These are phyloP conservation scores for Fraxinus xanthoxyloides DNA, from an alignment of 305 asterid genomes.

Conservation along the genomic window DNA sequence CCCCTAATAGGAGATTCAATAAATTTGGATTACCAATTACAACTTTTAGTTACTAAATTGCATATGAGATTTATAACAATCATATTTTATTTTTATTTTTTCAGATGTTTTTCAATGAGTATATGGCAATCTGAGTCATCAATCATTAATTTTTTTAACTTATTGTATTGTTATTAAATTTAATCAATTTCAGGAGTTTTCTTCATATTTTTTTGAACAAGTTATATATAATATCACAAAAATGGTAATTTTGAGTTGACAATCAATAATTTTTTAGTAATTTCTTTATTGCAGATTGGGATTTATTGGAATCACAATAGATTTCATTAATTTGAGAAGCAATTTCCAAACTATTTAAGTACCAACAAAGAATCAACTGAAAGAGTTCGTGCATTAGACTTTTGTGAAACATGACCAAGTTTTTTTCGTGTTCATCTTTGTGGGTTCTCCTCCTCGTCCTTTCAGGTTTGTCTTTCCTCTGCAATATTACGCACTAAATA, in stretches of 20 bases:
- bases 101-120: not conserved
- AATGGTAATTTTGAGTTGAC: not conserved
- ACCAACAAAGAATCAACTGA: not conserved
- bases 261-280: not conserved
- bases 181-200: not conserved
- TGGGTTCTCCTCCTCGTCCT: not conserved
- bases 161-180: not conserved
- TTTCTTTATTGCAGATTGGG: not conserved
- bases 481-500: not conserved
- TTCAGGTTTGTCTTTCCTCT: not conserved
- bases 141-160: not conserved
- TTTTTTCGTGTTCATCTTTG: not conserved
- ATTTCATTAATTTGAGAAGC: not conserved
- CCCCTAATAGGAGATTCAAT: not conserved
- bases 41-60: not conserved
- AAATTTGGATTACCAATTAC: not conserved
- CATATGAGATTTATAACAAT: not conserved
- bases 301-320: not conserved
- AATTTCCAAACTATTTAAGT: not conserved
- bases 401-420: not conserved
- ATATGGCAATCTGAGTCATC: not conserved
- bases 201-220: not conserved
- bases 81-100: not conserved
- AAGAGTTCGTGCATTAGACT: not conserved
- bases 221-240: not conserved